Percentiles rank a stretch among this genome's conserved stretches.
phyloP scores from a whole-genome alignment of 2,329 filamentous ascomycete species.

The Fusarium sp. region DNA sequence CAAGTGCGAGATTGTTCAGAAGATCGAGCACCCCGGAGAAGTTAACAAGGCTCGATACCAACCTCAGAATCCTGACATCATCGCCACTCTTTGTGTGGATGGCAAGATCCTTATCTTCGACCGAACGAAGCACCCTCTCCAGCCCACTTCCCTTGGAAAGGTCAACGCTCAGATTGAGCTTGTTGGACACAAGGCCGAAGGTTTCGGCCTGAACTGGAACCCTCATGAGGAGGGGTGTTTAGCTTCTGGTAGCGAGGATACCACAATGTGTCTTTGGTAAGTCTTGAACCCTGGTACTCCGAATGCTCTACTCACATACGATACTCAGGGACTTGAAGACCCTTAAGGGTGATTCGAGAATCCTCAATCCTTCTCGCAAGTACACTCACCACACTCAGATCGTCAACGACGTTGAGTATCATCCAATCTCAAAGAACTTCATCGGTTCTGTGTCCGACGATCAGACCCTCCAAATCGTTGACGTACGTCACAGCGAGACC shows the following conservation, averaged over 20 bases:
- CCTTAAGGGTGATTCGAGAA: constrained; percentile 74
- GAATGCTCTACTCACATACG: constrained; percentile 19
- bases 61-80: constrained; percentile 95
- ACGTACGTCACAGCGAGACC: constrained; percentile 75
- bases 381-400: constrained; percentile 91
- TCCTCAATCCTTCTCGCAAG: constrained; percentile 74
- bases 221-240: constrained; percentile 83
- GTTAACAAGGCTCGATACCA: constrained; percentile 99
- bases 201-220: constrained; percentile 93
- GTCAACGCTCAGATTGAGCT: constrained; percentile 87
- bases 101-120: constrained; percentile 93
- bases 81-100: constrained; percentile 91
- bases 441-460: constrained; percentile 97
- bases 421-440: constrained; percentile 83
- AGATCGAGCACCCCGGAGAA: constrained; percentile 94
- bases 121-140: constrained; percentile 88
- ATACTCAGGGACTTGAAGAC: constrained; percentile 77
- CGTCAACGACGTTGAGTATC: constrained; percentile 97
- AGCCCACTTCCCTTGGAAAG: constrained; percentile 70
- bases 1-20: constrained; percentile 92
- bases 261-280: constrained; percentile 90
- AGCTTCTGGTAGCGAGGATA: constrained; percentile 90
- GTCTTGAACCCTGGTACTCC: constrained; percentile 38
- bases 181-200: constrained; percentile 85
- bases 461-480: constrained; percentile 89